Conservation (phyloP, 108 stramenopile genomes). For the Pelagomonas calceolata region DNA sequence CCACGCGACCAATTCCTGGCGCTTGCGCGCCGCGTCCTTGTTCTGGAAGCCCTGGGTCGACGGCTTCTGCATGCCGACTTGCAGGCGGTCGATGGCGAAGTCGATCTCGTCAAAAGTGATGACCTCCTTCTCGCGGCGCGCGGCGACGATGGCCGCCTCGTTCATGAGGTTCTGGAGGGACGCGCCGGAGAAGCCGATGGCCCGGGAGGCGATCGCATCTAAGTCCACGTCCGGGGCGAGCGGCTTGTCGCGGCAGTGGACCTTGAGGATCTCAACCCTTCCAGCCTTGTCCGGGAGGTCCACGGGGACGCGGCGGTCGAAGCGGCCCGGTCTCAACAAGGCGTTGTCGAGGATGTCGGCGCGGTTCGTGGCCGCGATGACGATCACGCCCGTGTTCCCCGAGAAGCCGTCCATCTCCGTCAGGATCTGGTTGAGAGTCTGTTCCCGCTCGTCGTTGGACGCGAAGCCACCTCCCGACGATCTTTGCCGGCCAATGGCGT, state of each 20-base stretch:
- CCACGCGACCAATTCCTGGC: slow-evolving; percentile 32
- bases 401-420: slow-evolving; percentile 50
- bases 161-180: slow-evolving; percentile 39
- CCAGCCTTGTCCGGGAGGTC: slow-evolving; percentile 38
- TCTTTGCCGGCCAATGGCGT: slow-evolving; percentile 50
- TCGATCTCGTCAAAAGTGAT: slow-evolving; percentile 41
- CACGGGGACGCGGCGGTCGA: slow-evolving; percentile 43
- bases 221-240: slow-evolving; percentile 42
- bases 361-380: slow-evolving; percentile 48
- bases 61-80: slow-evolving; percentile 40
- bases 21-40: neutral
- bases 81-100: slow-evolving; percentile 32
- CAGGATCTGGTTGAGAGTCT: slow-evolving; percentile 48
- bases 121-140: slow-evolving; percentile 18
- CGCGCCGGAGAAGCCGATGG: slow-evolving; percentile 35
- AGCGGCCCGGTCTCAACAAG: slow-evolving; percentile 49
- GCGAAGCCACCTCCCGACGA: slow-evolving; percentile 24
- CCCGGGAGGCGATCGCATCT: slow-evolving; percentile 24
- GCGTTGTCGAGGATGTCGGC: slow-evolving; percentile 51
- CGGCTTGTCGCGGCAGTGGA: slow-evolving; percentile 37
- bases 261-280: slow-evolving; percentile 37
- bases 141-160: slow-evolving; percentile 44
- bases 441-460: slow-evolving; percentile 44
- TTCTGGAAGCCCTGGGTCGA: slow-evolving; percentile 11
- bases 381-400: slow-evolving; percentile 37